Percentiles rank a stretch among this genome's conserved stretches.
These are phyloP conservation scores for Microsporum audouinii DNA, from an alignment of 2,329 filamentous ascomycete genomes.

Conservation along the genomic window DNA sequence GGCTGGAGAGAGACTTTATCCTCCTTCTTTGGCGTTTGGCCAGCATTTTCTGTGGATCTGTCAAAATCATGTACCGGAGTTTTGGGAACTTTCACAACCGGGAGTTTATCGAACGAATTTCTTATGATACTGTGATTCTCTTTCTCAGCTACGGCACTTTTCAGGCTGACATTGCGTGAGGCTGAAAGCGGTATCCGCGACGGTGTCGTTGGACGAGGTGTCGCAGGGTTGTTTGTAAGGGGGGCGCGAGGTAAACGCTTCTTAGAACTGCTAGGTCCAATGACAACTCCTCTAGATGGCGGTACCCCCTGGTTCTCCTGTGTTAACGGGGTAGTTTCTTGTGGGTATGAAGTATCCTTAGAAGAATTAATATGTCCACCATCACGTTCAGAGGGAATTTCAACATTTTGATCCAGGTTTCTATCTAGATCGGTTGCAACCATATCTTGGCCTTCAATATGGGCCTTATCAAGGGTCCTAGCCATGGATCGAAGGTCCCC, in stretches of 20 bases:
- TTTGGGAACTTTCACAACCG: neutral
- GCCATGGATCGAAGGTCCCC: slow-evolving; percentile 13
- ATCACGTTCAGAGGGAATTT: neutral
- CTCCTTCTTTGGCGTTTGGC: neutral
- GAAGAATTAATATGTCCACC: neutral
- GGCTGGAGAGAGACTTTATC: neutral
- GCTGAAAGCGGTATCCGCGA: neutral
- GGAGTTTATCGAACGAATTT: neutral
- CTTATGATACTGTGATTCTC: neutral
- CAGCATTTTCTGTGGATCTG: neutral
- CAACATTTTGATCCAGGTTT: neutral
- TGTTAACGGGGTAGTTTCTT: neutral
- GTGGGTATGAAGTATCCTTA: neutral
- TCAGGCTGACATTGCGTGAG: neutral
- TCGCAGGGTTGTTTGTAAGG: too few relatives aligned
- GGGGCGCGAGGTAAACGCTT: neutral
- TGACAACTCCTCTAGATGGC: neutral
- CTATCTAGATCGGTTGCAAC: neutral
- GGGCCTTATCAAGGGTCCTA: neutral
- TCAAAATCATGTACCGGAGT: neutral
- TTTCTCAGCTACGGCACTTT: neutral
- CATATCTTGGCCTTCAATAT: neutral
- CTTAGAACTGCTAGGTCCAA: neutral
- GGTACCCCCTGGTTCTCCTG: neutral
- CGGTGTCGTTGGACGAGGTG: neutral